Percentiles rank a stretch among this genome's conserved stretches.
Conservation (phyloP, 164 flowering plant species). For the Chloranthus sessilifolius region DNA sequence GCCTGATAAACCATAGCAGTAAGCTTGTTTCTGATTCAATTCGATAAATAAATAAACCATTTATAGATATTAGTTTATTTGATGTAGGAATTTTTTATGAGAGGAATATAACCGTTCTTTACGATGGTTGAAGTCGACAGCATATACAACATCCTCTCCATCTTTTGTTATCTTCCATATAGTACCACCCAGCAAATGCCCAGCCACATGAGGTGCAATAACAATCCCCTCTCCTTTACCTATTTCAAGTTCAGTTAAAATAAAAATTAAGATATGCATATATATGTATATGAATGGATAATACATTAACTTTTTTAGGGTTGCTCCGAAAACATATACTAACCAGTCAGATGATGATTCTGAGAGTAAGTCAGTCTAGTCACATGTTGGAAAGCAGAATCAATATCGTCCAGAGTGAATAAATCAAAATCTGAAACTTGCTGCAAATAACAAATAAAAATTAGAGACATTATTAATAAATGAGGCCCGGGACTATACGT, state of each 20-base stretch:
- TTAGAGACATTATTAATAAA: background rate
- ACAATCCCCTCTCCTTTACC: slow-evolving; percentile 98
- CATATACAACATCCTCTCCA: slow-evolving; percentile 97
- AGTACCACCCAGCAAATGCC: slow-evolving; percentile 95
- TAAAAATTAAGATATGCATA: background rate
- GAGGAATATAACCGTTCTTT: slow-evolving; percentile 64
- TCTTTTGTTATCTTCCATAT: slow-evolving; percentile 96
- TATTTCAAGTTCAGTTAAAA: slow-evolving; percentile 10
- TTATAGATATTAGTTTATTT: background rate
- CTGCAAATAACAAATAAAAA: slow-evolving; percentile 39
- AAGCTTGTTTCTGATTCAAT: background rate
- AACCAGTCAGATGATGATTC: slow-evolving; percentile 47
- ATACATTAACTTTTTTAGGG: background rate
- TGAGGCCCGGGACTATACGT: too few species aligned
- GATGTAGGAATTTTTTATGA: background rate
- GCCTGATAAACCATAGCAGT: slow-evolving; percentile 45
- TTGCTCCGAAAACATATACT: background rate
- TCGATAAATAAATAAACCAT: background rate
- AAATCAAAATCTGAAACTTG: slow-evolving; percentile 96
- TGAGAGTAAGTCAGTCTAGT: slow-evolving; percentile 84
- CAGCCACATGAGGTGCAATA: slow-evolving; percentile 94
- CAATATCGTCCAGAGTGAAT: slow-evolving; percentile 88
- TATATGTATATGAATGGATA: background rate
- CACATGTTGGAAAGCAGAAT: slow-evolving; percentile 82
- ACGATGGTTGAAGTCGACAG: slow-evolving; percentile 95